These are phyloP conservation scores for Fusarium veterinarium DNA, from an alignment of 2,329 filamentous ascomycete species.

Conservation along the genomic window DNA sequence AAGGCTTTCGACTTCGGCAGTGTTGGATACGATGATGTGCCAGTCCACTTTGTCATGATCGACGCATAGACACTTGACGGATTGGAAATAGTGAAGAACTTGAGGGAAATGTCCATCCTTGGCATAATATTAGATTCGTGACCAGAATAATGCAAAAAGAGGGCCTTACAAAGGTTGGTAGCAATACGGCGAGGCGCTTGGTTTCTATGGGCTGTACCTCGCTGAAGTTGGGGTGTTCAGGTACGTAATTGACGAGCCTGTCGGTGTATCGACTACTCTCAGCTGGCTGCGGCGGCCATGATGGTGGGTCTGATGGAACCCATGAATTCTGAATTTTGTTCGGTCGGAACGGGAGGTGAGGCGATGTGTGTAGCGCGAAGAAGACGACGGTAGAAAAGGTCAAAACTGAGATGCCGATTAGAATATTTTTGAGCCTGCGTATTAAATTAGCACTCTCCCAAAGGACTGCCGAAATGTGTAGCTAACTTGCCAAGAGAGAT, in stretches of 20 bases:
- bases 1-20: background rate
- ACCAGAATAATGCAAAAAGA: rapidly evolving
- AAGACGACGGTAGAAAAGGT: background rate
- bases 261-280: background rate
- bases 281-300: background rate
- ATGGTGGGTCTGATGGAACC: background rate
- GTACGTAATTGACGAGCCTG: background rate
- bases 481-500: background rate
- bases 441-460: no score
- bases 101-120: background rate
- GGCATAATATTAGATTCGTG: rapidly evolving
- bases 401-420: background rate
- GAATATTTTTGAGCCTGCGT: background rate
- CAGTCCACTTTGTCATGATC: background rate
- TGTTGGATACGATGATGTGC: background rate
- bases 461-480: no score
- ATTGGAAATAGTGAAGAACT: background rate
- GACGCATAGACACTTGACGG: background rate
- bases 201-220: background rate
- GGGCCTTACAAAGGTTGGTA: background rate
- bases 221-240: background rate
- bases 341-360: background rate
- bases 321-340: background rate
- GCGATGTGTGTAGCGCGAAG: background rate
- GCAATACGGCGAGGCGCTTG: background rate